Evolutionary conservation across 192 early-diverging fungal species (phyloP).

Genomic region (Coemansia asiatica): DNA sequence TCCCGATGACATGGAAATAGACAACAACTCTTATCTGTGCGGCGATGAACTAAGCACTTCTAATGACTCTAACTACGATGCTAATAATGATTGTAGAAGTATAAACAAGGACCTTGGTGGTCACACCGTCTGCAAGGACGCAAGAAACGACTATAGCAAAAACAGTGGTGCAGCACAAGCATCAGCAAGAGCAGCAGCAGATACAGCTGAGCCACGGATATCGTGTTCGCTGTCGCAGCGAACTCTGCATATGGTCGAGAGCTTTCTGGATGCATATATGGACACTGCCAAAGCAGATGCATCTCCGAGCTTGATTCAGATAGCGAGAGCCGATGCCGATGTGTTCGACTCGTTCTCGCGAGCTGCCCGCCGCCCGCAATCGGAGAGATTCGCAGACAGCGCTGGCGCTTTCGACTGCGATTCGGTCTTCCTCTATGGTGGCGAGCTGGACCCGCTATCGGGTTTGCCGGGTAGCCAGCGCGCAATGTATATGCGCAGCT

Average conservation of each 20-base stretch:
- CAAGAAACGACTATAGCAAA: neutral
- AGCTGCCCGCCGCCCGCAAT: slow-evolving; percentile 23
- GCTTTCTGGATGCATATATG: neutral
- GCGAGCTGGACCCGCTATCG: neutral
- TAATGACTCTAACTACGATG: neutral
- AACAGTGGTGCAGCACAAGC: too few relatives aligned
- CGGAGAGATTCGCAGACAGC: slow-evolving; percentile 32
- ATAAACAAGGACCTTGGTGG: neutral
- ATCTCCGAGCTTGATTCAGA: neutral
- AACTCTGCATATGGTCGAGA: slow-evolving; percentile 4
- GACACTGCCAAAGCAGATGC: slow-evolving; percentile 5
- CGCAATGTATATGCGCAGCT: slow-evolving; percentile 45
- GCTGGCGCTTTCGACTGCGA: neutral
- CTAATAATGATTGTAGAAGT: neutral
- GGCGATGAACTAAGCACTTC: neutral
- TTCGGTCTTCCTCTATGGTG: slow-evolving; percentile 3
- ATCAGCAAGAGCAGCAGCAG: neutral
- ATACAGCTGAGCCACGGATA: slow-evolving; percentile 5
- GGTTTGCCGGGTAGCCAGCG: slow-evolving; percentile 19
- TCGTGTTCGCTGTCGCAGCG: slow-evolving; percentile 32
- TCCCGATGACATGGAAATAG: neutral
- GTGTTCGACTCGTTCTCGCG: slow-evolving; percentile 14
- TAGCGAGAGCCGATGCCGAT: slow-evolving; percentile 9
- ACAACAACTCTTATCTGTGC: neutral
- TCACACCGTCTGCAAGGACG: neutral